Evolutionary conservation across 1,284 basidiomycete species (phyloP).

Genomic region (Pseudozyma sp.): DNA sequence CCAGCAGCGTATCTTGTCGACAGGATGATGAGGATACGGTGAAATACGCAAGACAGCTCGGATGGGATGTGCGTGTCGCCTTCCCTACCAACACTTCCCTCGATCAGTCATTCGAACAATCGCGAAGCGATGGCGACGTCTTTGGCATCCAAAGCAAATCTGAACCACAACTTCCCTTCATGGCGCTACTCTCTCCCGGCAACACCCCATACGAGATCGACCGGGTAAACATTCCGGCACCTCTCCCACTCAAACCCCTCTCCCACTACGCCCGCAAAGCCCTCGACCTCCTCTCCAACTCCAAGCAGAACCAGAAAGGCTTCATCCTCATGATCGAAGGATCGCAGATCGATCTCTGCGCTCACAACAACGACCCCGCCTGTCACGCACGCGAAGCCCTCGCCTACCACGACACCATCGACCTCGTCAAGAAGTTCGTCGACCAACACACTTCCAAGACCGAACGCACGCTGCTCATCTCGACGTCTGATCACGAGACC

Average conservation of each 20-base stretch:
- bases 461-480: slow-evolving; percentile 67
- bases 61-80: slow-evolving; percentile 54
- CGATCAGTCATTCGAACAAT: neutral
- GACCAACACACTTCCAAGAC: slow-evolving; percentile 58
- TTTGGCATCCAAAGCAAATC: neutral
- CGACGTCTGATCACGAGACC: slow-evolving; percentile 70
- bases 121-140: slow-evolving; percentile 1
- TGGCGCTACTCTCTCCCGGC: slow-evolving; percentile 50
- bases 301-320: slow-evolving; percentile 46
- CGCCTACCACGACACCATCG: slow-evolving; percentile 69
- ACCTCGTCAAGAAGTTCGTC: slow-evolving; percentile 64
- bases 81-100: slow-evolving; percentile 35
- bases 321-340: slow-evolving; percentile 67
- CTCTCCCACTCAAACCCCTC: slow-evolving; percentile 38
- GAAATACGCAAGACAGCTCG: slow-evolving; percentile 38
- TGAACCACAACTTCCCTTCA: slow-evolving; percentile 46
- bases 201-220: slow-evolving; percentile 67
- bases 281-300: slow-evolving; percentile 32
- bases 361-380: slow-evolving; percentile 60
- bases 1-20: slow-evolving; percentile 59
- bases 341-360: slow-evolving; percentile 65
- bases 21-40: slow-evolving; percentile 67
- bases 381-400: slow-evolving; percentile 67
- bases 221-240: slow-evolving; percentile 46
- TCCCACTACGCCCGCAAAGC: slow-evolving; percentile 48